A percentile compares a stretch with the other conserved stretches of the same genome.
Evolutionary conservation across 2,329 filamentous ascomycete species (phyloP).

Genomic region (Hypoxylon sp.): DNA sequence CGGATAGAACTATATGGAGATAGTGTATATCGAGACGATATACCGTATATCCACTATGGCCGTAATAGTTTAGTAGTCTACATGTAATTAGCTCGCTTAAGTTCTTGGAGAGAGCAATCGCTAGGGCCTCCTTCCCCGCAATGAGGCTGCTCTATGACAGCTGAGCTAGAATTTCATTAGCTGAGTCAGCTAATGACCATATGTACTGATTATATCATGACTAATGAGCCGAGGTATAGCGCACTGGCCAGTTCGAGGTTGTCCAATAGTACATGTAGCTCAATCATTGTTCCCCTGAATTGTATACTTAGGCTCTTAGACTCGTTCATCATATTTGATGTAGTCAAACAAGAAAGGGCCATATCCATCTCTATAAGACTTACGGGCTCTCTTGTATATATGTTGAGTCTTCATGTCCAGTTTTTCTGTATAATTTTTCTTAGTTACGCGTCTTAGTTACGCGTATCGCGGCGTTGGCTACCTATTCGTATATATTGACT

Average conservation of each 20-base stretch:
- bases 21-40: neutral
- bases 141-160: conserved; percentile 21
- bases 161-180: conserved; percentile 3
- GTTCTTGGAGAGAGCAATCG: neutral
- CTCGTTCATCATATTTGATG: neutral
- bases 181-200: neutral
- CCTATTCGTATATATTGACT: neutral
- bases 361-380: neutral
- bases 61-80: neutral
- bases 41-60: neutral
- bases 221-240: conserved; percentile 17
- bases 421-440: neutral
- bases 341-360: neutral
- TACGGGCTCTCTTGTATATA: neutral
- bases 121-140: conserved; percentile 26
- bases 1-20: neutral
- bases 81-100: neutral
- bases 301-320: neutral
- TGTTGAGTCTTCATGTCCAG: neutral
- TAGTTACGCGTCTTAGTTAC: neutral
- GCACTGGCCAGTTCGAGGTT: neutral
- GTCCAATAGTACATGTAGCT: neutral
- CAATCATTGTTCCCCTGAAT: neutral
- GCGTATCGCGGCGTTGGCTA: neutral
- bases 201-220: neutral